A percentile compares a stretch with the other conserved stretches of the same genome.
These are phyloP conservation scores for Phytophthora capsici DNA, from an alignment of 352 stramenopile genomes.

Conservation along the genomic window DNA sequence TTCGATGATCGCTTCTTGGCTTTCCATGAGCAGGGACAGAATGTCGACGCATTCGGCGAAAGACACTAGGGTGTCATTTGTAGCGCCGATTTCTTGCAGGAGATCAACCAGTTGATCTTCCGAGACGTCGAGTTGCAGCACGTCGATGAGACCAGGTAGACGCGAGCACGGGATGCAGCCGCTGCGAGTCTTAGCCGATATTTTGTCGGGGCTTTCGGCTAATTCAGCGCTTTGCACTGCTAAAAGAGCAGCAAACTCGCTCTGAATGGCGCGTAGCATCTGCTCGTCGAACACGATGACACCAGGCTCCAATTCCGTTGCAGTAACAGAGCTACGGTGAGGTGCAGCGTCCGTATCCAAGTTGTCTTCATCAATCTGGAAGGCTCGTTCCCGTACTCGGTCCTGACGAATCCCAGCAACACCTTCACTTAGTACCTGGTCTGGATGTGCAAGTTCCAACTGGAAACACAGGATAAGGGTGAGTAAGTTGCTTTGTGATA, in stretches of 20 bases:
- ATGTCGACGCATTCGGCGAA: slow-evolving; percentile 91
- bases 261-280: slow-evolving; percentile 61
- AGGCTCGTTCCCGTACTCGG: slow-evolving; percentile 56
- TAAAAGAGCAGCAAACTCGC: slow-evolving; percentile 56
- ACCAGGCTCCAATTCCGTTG: slow-evolving; percentile 21
- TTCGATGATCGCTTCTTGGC: slow-evolving; percentile 28
- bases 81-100: slow-evolving; percentile 77
- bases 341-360: slow-evolving; percentile 4
- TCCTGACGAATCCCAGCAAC: slow-evolving; percentile 76
- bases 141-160: slow-evolving; percentile 50
- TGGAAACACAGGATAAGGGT: slow-evolving; percentile 20
- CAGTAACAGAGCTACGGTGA: slow-evolving; percentile 16
- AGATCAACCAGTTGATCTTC: slow-evolving; percentile 57
- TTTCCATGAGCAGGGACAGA: slow-evolving; percentile 77
- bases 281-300: slow-evolving; percentile 68
- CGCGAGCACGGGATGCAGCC: slow-evolving; percentile 63
- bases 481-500: not conserved
- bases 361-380: slow-evolving; percentile 25
- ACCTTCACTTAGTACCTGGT: slow-evolving; percentile 79
- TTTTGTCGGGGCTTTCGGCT: slow-evolving; percentile 25
- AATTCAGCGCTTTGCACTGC: slow-evolving; percentile 25
- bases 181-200: slow-evolving; percentile 18
- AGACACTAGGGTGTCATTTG: slow-evolving; percentile 68
- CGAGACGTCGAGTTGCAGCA: slow-evolving; percentile 48
- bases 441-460: slow-evolving; percentile 73